These are phyloP conservation scores for Astragalus glycyphyllos DNA, from an alignment of 306 rosid genomes.

Conservation along the genomic window DNA sequence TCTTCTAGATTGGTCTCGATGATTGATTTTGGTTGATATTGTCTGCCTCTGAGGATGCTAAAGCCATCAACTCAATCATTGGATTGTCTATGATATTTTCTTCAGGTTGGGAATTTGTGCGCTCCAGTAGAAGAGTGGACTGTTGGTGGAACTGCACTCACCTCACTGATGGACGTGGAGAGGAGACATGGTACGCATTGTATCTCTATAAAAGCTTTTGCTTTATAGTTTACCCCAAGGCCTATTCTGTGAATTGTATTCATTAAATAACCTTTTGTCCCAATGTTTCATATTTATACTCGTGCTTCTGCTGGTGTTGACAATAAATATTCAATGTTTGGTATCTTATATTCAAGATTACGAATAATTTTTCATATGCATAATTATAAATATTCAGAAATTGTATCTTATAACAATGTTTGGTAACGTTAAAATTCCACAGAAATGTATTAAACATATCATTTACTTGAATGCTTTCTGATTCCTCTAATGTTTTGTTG, in stretches of 20 bases:
- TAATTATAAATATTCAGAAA: constrained; percentile 17
- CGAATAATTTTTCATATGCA: not conserved
- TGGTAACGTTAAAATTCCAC: constrained; percentile 2
- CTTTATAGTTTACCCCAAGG: constrained; percentile 11
- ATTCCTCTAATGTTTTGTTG: constrained; percentile 30
- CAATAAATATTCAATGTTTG: no score
- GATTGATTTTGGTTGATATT: constrained; percentile 31
- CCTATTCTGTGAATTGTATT: constrained; percentile 4
- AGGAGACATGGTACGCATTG: constrained; percentile 86
- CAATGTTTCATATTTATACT: constrained; percentile 7
- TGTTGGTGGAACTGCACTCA: constrained; percentile 92
- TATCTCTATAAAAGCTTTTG: constrained; percentile 27
- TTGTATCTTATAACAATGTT: constrained; percentile 12
- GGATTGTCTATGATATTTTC: constrained; percentile 32
- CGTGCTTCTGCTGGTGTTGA: constrained; percentile 26
- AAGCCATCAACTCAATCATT: constrained; percentile 33
- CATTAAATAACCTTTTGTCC: constrained; percentile 26
- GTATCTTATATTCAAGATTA: constrained; percentile 13
- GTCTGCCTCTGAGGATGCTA: constrained; percentile 3
- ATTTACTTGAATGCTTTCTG: constrained; percentile 35
- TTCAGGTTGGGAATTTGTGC: constrained; percentile 89
- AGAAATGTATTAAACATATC: constrained; percentile 15
- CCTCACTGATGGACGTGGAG: constrained; percentile 94
- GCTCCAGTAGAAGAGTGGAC: constrained; percentile 97
- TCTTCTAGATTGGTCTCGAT: constrained; percentile 35